Base-by-base conservation (phyloP, 345 rosid genomes). In the Turnera subulata region DNA sequence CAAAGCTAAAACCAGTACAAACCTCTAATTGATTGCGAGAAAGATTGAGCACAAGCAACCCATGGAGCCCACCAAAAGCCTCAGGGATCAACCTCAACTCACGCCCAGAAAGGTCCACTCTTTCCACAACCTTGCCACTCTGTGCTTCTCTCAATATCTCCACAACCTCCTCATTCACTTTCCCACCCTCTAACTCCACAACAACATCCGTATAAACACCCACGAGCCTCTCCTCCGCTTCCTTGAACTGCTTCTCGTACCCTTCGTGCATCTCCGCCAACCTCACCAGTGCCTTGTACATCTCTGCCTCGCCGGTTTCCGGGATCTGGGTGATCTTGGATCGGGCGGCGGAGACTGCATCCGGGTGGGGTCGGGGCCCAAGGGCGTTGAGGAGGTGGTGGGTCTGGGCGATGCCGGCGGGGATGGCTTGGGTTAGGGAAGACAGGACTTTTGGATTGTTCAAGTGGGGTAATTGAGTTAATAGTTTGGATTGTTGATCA, bases 11-110 rank as follows among this genome's bases (percentile, higher is more conserved):
- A 45, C 20, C 1, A 44, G 35, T 16, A 25, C 19, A 49, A 20
- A 60, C 71, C 71, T 67, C 59, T 10, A 67, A 8, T n/a, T 52
- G 71, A 47, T 67, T 67, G 22, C 35, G 61, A 38, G 71, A 61
- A 12, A 67, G 65, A 54, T 67, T 54, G 38, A 67, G 71, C 55
- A 46, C 16, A 53, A 60, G 22, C 50, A 67, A 54, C 23, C 65
- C 65, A 59, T 29, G 59, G 48, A 67, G 55, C 16, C 35, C 38
- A 0, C 71, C 65, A 48, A 67, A 47, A 2, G 56, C 60, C 38
- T 67, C 71, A 11, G 71, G 71, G 11, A 67, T n/a, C 46, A 67
- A 18, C 53, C 46, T 67, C 71, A 67, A 39, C 55, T 47, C 47
- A 17, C 71, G 55, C 1, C 19, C 61, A 46, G 71, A 59, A 60